A percentile compares a stretch with the other conserved stretches of the same genome.
Evolutionary conservation across 257 asterid genomes (phyloP).

Genomic region (Fraxinus quadrangulata): DNA sequence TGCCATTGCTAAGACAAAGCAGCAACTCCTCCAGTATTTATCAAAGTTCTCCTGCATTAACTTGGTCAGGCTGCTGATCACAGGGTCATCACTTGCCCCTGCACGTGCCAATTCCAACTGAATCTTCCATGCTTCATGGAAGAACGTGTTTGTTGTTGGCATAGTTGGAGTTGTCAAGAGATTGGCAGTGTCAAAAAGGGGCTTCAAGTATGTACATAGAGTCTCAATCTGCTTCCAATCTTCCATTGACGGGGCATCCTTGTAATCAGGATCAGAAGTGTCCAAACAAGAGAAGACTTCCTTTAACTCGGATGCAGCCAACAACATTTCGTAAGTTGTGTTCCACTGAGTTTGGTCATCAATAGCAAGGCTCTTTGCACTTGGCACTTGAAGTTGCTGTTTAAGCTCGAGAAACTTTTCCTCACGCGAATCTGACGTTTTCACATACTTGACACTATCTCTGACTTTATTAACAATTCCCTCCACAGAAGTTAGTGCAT

Average conservation of each 20-base stretch:
- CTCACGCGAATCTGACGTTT: slow-evolving; percentile 78
- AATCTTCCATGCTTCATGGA: slow-evolving; percentile 98
- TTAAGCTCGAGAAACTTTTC: slow-evolving; percentile 82
- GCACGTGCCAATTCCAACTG: slow-evolving; percentile 86
- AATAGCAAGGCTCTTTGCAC: slow-evolving; percentile 64
- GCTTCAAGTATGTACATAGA: slow-evolving; percentile 64
- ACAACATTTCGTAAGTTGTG: slow-evolving; percentile 88
- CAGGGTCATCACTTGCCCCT: slow-evolving; percentile 63
- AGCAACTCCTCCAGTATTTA: slow-evolving; percentile 78
- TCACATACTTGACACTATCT: slow-evolving; percentile 90
- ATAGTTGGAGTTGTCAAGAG: slow-evolving; percentile 50
- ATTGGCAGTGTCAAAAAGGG: slow-evolving; percentile 76
- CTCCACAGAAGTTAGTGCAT: slow-evolving; percentile 49
- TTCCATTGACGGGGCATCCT: slow-evolving; percentile 56
- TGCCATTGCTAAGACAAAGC: slow-evolving; percentile 77
- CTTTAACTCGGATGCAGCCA: slow-evolving; percentile 78
- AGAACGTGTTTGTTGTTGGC: slow-evolving; percentile 77
- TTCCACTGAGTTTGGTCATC: slow-evolving; percentile 91
- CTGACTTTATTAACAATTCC: slow-evolving; percentile 70
- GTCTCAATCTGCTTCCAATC: slow-evolving; percentile 81
- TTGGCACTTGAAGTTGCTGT: slow-evolving; percentile 88
- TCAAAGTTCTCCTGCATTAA: slow-evolving; percentile 80
- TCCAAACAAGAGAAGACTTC: slow-evolving; percentile 89
- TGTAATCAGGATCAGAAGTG: slow-evolving; percentile 77
- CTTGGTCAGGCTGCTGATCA: slow-evolving; percentile 58